Conservation (phyloP, 345 rosid genomes). For the Lumnitzera racemosa region DNA sequence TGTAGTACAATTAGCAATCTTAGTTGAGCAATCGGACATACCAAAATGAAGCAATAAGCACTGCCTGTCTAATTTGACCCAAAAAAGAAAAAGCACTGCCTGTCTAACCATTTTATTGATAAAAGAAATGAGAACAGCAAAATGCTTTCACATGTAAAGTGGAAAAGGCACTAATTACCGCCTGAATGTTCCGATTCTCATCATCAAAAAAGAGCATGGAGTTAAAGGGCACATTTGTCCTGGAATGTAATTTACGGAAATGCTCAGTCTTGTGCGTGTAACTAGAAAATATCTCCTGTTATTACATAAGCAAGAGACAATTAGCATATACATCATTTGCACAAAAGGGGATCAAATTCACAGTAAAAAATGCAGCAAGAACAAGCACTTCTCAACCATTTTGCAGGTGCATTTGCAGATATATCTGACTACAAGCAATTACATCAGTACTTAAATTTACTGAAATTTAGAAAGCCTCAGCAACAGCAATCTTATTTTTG, state of each 20-base stretch:
- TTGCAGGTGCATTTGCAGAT: too few species aligned
- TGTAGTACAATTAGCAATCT: conserved; percentile 13
- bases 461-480: not conserved
- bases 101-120: too few species aligned
- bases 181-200: conserved; percentile 59
- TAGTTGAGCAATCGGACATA: not conserved
- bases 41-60: not conserved
- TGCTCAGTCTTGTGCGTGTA: conserved; percentile 75
- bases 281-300: conserved; percentile 72
- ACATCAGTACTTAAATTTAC: not conserved
- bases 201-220: conserved; percentile 82
- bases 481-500: not conserved
- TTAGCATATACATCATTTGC: too few species aligned
- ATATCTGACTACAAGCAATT: not conserved
- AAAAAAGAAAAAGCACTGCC: too few species aligned
- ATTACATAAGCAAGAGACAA: conserved; percentile 8
- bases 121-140: too few species aligned
- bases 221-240: conserved; percentile 57
- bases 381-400: too few species aligned
- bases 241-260: conserved; percentile 68
- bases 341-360: too few species aligned
- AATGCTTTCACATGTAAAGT: too few species aligned
- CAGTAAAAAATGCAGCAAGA: too few species aligned
- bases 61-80: too few species aligned
- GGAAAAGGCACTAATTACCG: conserved; percentile 28